phyloP scores from a whole-genome alignment of 495 filamentous ascomycete species.

The Aspergillus hancockii region DNA sequence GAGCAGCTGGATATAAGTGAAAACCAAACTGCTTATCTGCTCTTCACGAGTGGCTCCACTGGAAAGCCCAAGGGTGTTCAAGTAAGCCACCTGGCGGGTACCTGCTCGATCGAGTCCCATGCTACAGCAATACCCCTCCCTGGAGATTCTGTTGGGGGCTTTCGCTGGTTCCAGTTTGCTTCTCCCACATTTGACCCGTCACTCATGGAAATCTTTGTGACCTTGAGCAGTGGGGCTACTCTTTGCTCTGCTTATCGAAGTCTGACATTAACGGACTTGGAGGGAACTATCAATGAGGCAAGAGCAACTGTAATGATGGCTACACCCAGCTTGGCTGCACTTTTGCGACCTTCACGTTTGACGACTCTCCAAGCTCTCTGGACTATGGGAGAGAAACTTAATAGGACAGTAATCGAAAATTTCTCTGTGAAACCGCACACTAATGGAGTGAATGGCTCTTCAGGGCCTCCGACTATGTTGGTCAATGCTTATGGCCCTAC shows the following conservation, averaged over 20 bases:
- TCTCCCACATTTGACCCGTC: constrained; percentile 83
- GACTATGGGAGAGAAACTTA: constrained; percentile 35
- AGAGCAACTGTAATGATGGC: constrained; percentile 32
- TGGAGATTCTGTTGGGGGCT: constrained; percentile 62
- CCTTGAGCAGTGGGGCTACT: constrained; percentile 63
- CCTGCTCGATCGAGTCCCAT: constrained; percentile 72
- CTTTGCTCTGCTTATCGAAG: constrained; percentile 43
- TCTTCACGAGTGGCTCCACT: constrained; percentile 87
- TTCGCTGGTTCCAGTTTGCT: constrained; percentile 78
- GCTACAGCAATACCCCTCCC: constrained; percentile 24
- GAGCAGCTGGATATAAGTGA: constrained; percentile 14
- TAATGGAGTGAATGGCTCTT: background rate
- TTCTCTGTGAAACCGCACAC: constrained; percentile 13
- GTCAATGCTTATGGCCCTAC: constrained; percentile 40
- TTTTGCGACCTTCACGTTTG: constrained; percentile 28
- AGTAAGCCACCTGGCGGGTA: constrained; percentile 69
- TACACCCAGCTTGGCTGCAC: constrained; percentile 33
- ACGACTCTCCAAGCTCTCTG: constrained; percentile 31
- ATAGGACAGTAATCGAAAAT: constrained; percentile 31
- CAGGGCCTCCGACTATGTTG: constrained; percentile 14
- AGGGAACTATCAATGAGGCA: constrained; percentile 27
- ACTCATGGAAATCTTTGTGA: constrained; percentile 83
- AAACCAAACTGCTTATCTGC: constrained; percentile 70
- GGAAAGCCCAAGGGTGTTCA: constrained; percentile 82
- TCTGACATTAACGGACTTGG: constrained; percentile 26